Evolutionary conservation across 2,329 filamentous ascomycete genomes (phyloP).

Genomic region (Cordyceps militaris): DNA sequence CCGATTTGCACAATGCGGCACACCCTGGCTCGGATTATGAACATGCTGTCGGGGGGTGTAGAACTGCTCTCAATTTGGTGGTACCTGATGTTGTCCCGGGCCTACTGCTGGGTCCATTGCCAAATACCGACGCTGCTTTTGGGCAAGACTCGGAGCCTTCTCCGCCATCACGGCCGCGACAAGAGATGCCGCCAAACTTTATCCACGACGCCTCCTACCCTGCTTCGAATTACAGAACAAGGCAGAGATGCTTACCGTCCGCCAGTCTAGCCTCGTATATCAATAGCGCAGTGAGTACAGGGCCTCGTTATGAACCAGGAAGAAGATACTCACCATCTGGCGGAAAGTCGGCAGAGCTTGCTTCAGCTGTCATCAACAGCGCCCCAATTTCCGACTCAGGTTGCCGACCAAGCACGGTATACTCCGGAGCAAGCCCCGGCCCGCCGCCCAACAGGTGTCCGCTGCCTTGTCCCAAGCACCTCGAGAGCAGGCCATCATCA

Average conservation of each 20-base stretch:
- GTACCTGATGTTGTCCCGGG: too few species aligned
- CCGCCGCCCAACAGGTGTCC: background rate
- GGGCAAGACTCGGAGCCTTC: constrained; percentile 1
- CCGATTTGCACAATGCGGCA: constrained; percentile 5
- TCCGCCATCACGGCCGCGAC: background rate
- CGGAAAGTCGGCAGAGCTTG: background rate
- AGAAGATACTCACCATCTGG: background rate
- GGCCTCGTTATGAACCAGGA: background rate
- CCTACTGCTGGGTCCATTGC: too few species aligned
- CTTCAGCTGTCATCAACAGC: background rate
- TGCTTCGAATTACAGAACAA: background rate
- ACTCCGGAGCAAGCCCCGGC: background rate
- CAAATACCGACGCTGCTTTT: background rate
- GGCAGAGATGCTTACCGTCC: background rate
- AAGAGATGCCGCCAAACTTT: background rate
- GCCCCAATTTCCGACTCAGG: constrained; percentile 3
- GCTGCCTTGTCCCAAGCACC: background rate
- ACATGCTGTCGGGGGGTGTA: background rate
- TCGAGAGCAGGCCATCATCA: background rate
- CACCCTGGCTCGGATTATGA: constrained; percentile 4
- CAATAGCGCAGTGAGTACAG: background rate
- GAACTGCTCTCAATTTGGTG: too few species aligned
- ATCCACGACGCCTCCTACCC: background rate
- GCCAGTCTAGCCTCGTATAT: background rate
- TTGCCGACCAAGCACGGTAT: constrained; percentile 9